Evolutionary conservation across 23 red algal genomes (phyloP), one percentile per base, ranked within the genome.

Genomic region (Gracilaria vermiculophylla): DNA sequence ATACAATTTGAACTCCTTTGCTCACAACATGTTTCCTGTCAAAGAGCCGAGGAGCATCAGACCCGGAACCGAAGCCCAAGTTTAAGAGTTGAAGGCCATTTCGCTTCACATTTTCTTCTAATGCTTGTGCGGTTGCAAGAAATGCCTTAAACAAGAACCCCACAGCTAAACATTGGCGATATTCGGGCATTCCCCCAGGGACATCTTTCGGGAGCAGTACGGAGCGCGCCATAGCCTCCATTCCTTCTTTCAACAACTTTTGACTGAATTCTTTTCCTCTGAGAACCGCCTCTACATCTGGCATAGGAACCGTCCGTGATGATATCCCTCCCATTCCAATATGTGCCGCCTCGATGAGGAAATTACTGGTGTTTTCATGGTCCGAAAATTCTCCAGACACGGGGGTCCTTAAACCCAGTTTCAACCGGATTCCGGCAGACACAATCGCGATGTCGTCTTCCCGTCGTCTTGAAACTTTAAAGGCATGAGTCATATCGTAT

Each of bases 371-470:
- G 70, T 32, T 51, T 39, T 74, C 87, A 11, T 13, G 50, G 45
- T 2, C 19, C 21, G 43, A 54, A 13, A 23, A 2, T 48, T 61
- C 25, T 11, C 66, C 28, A 50, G 14, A 19, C 53, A 14, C 43
- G 34, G 20, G 5, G 9, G 54, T 12, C 51, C 23, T 31, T 23
- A 60, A 40, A 23, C 11, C 29, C 66, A 95, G 23, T 13, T 40
- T 47, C 11, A 95, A 56, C 23, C 93, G 57, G n/a, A 97, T 82
- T 23, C 82, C 87, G 27, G 87, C 76, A 28, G 94, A 92, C 14
- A 97, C 94, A 83, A 97, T 97, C 8, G 94, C 94, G 40, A 97
- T 97, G 32, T 97, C 94, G 43, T 97, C 94, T 45, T 97, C 94
- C 24, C 62, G 33, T 61, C 94, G 64, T 58, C 94, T 47, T 36